phyloP scores from a whole-genome alignment of 345 rosid genomes.

The Sisymbrium altissimum region DNA sequence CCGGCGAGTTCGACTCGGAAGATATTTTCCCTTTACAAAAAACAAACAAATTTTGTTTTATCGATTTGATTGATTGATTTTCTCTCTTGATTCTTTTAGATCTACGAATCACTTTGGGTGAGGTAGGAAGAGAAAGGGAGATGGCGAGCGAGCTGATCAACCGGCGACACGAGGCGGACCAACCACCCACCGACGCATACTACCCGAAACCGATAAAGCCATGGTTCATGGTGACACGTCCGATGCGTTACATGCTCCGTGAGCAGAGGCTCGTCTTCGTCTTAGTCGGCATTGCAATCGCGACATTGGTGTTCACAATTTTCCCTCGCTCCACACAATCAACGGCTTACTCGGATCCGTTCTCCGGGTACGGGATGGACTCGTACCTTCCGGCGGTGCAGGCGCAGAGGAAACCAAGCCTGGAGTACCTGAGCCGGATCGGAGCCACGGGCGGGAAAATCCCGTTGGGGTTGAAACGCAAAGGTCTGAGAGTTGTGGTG shows the following conservation, averaged over 20 bases:
- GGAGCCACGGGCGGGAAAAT: slow-evolving; percentile 47
- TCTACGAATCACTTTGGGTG: background rate
- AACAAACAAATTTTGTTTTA: background rate
- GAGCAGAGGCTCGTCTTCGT: slow-evolving; percentile 54
- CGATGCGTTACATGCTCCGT: slow-evolving; percentile 45
- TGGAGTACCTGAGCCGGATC: slow-evolving; percentile 15
- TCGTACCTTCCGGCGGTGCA: slow-evolving; percentile 23
- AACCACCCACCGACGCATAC: slow-evolving; percentile 54
- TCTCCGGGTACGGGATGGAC: slow-evolving; percentile 25
- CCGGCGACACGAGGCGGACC: slow-evolving; percentile 77
- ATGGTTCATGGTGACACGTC: slow-evolving; percentile 63
- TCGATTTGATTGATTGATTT: background rate
- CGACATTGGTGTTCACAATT: slow-evolving; percentile 53
- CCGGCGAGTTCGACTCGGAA: slow-evolving; percentile 36
- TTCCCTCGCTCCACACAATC: slow-evolving; percentile 39
- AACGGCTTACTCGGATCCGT: slow-evolving; percentile 14
- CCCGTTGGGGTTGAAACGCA: slow-evolving; percentile 54
- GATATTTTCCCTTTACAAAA: background rate
- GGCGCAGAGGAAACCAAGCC: slow-evolving; percentile 31
- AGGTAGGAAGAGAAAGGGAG: background rate
- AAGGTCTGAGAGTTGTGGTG: slow-evolving; percentile 58
- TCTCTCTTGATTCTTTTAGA: background rate
- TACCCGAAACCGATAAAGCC: slow-evolving; percentile 85
- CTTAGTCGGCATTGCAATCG: slow-evolving; percentile 57
- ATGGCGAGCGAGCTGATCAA: slow-evolving; percentile 86